Evolutionary conservation across 768 basidiomycete genomes (phyloP), one percentile per base, ranked within the genome.

Genomic region (Auriscalpium vulgare): DNA sequence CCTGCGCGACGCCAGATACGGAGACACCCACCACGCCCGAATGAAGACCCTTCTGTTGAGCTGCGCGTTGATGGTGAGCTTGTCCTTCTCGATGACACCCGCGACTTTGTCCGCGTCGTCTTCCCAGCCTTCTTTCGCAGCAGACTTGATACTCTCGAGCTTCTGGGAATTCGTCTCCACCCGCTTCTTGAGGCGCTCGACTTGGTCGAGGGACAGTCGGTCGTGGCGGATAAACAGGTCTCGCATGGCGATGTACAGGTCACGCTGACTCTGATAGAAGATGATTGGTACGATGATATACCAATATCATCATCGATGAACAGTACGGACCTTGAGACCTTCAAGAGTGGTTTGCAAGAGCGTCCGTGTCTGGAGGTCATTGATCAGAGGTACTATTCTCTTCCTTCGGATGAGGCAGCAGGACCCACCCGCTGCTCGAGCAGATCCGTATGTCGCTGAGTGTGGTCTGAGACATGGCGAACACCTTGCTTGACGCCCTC

Each of bases 141-240:
- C 79, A 8, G 76, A 72, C 53, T 86, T 84, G 56, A 89, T 78
- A 1, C 77, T 78, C 64, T 95, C 90, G 40, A 95, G 77, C 68
- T 91, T 94, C 61, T 81, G 70, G 3, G 84, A 82, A 53, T 80
- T 88, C 0, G 73, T 72, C 55, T 95, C 92, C 36, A 95, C 84
- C 37, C 91, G 85, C 66, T 91, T 95, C 71, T 86, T 86, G 56
- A 98, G 74, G 37, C 87, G 79, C 56, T 97, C 93, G 2, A 93
- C 91, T 60, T 88, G 84, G 65, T 97, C 95, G 40, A 84, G 78
- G 0, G 92, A 91, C 45, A 95, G 78, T n/a, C 91, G 83, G 59
- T 95, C 92, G 61, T 92, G 87, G 19, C 94, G 83, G 53, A 85
- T 75, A 66, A 95, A 88, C 8, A 95, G 77, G 63, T 97, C 94